Evolutionary conservation across 2,329 filamentous ascomycete species (phyloP).

Genomic region (Colletotrichum gigasporum): DNA sequence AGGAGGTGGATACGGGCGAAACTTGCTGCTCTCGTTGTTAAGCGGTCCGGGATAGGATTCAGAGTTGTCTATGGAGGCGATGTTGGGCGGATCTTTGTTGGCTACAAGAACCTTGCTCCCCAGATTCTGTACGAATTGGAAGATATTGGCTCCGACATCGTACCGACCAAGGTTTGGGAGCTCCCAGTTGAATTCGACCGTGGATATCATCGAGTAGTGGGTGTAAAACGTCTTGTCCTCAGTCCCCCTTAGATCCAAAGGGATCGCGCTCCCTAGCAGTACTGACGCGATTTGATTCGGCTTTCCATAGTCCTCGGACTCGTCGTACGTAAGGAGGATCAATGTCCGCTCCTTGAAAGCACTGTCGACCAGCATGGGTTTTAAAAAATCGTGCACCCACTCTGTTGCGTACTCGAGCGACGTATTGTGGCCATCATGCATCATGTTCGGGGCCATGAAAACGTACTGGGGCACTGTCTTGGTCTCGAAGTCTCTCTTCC

Average conservation of each 20-base stretch:
- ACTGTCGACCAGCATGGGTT: constrained; percentile 59
- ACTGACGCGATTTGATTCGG: constrained; percentile 64
- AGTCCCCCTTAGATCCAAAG: constrained; percentile 55
- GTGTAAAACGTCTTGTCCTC: constrained; percentile 60
- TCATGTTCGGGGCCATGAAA: constrained; percentile 71
- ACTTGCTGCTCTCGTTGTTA: constrained; percentile 44
- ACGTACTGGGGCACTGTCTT: constrained; percentile 71
- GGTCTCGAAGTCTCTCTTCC: constrained; percentile 65
- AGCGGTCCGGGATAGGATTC: constrained; percentile 53
- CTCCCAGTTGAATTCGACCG: constrained; percentile 52
- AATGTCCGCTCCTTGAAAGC: constrained; percentile 63
- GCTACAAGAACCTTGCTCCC: constrained; percentile 44
- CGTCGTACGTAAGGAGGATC: constrained; percentile 67
- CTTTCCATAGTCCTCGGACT: constrained; percentile 60
- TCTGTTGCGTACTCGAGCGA: constrained; percentile 59
- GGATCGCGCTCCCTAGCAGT: constrained; percentile 64
- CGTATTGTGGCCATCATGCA: constrained; percentile 71
- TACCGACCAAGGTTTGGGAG: constrained; percentile 53
- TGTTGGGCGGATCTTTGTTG: constrained; percentile 47
- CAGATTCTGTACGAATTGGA: constrained; percentile 48
- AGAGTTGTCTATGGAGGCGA: constrained; percentile 46
- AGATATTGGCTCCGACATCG: constrained; percentile 49
- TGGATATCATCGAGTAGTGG: constrained; percentile 54
- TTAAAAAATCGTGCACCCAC: constrained; percentile 63
- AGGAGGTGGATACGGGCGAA: constrained; percentile 47